Percentiles rank a stretch among this genome's conserved stretches.
phyloP scores from a whole-genome alignment of 2,329 filamentous ascomycete genomes.

The Microcyclospora tardicrescens region DNA sequence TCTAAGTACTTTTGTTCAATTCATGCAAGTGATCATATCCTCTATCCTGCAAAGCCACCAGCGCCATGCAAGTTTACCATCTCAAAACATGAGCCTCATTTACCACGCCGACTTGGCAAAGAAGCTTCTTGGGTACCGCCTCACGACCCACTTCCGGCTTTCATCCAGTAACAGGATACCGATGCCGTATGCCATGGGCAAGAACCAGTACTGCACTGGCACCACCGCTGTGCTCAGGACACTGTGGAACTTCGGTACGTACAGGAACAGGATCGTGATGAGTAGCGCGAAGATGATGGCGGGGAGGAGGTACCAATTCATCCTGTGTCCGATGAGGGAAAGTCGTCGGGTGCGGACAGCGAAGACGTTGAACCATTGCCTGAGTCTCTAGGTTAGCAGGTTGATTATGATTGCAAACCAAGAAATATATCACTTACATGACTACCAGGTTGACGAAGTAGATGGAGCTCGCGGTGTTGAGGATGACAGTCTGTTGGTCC shows the following conservation, averaged over 20 bases:
- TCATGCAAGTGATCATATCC: too few relatives aligned
- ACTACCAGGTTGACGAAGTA: constrained; percentile 73
- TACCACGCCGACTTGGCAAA: constrained; percentile 54
- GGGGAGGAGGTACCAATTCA: constrained; percentile 58
- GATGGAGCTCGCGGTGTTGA: constrained; percentile 56
- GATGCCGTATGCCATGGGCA: constrained; percentile 60
- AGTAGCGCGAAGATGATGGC: constrained; percentile 55
- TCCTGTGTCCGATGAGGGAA: constrained; percentile 59
- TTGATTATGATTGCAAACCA: neutral
- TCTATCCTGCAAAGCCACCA: too few relatives aligned
- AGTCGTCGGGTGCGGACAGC: constrained; percentile 48
- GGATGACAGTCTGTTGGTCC: constrained; percentile 41
- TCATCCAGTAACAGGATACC: constrained; percentile 54
- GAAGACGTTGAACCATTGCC: constrained; percentile 65
- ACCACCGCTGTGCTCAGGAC: constrained; percentile 49
- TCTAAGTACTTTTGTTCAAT: too few relatives aligned
- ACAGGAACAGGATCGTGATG: constrained; percentile 54
- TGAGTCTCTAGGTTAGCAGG: constrained; percentile 12
- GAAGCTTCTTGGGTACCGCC: constrained; percentile 45
- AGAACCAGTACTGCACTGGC: constrained; percentile 62
- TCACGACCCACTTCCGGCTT: constrained; percentile 48
- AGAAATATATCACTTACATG: constrained; percentile 46
- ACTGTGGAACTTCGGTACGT: constrained; percentile 51
- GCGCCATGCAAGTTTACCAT: too few relatives aligned
- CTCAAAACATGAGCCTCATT: neutral